Evolutionary conservation across 768 basidiomycete species (phyloP), one percentile per base, ranked within the genome.

Genomic region (Tricholoma sp.): DNA sequence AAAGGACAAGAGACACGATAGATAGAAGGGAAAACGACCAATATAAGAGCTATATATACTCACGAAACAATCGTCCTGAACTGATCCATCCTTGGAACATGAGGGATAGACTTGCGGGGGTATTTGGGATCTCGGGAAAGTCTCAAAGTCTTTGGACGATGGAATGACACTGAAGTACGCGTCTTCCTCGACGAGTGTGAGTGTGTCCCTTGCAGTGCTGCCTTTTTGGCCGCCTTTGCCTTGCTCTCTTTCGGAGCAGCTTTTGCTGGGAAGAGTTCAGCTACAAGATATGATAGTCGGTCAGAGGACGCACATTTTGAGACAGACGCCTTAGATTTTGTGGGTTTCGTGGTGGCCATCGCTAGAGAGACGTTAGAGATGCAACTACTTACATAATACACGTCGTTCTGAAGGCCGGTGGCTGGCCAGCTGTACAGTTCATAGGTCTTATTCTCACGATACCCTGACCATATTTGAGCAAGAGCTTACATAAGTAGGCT

Each of bases 211-310:
- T 92, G 91, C 54, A 98, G 82, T 55, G 88, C 95, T 10, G 95
- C 94, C 80, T 98, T 98, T 80, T 95, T 97, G 44, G 97, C 94
- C 42, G 88, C 79, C 79, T 94, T 93, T 67, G 94, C 94, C 77
- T 95, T 95, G 66, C 60, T 65, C 62, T 80, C 79, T 65, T 80
- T 80, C 18, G 77, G 63, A 36, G 68, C 53, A 29, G 69, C 57
- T 58, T 73, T 73, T 66, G 68, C 66, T 64, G 55, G 36, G n/a
- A 44, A 5, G 17, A 0, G 1, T 49, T 45, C 10, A 32, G 42
- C 2, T 56, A 28, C 48, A 5, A 50, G 5, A 31, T 18, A 50
- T 49, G 11, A 55, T 8, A 48, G 18, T 47, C 15, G 15, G 28
- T 4, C n/a, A 36, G n/a, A 32, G n/a, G 31, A 73, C 76, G 58